Conservation (phyloP, 495 filamentous ascomycete genomes). For the Talaromyces borbonicus region DNA sequence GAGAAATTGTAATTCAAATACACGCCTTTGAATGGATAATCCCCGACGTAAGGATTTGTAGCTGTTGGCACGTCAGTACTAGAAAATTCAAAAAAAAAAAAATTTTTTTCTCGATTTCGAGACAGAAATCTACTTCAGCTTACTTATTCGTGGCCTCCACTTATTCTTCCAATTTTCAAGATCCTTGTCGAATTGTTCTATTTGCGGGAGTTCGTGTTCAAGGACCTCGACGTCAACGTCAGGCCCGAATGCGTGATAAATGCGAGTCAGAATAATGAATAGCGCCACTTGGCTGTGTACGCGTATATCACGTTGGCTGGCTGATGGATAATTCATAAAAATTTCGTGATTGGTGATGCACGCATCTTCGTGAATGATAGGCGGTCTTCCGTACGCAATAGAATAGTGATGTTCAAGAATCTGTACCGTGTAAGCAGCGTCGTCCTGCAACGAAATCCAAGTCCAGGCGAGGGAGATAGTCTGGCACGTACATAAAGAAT, state of each 20-base stretch:
- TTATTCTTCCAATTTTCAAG: slow-evolving; percentile 36
- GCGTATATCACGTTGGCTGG: slow-evolving; percentile 41
- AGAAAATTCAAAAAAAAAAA: slow-evolving; percentile 2
- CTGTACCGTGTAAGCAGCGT: slow-evolving; percentile 12
- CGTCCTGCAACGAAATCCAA: no score
- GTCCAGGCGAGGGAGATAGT: not conserved
- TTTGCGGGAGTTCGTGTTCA: slow-evolving; percentile 33
- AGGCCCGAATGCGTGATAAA: slow-evolving; percentile 49
- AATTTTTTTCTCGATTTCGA: no score
- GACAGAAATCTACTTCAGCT: no score
- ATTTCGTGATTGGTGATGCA: slow-evolving; percentile 41
- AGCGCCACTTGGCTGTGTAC: slow-evolving; percentile 48
- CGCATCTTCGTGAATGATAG: slow-evolving; percentile 45
- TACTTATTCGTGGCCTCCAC: slow-evolving; percentile 43
- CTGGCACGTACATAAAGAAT: slow-evolving; percentile 37
- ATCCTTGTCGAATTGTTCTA: slow-evolving; percentile 34
- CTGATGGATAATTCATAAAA: slow-evolving; percentile 33
- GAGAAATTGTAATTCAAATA: slow-evolving; percentile 45
- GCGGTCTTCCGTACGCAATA: slow-evolving; percentile 44
- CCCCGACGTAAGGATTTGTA: slow-evolving; percentile 41
- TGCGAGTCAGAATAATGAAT: slow-evolving; percentile 47
- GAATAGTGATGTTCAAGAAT: slow-evolving; percentile 47
- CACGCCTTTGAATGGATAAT: slow-evolving; percentile 43
- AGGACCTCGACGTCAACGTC: slow-evolving; percentile 45
- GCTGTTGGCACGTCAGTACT: slow-evolving; percentile 21